Evolutionary conservation across 345 rosid species (phyloP).

Genomic region (Aquilaria yunnanensis): DNA sequence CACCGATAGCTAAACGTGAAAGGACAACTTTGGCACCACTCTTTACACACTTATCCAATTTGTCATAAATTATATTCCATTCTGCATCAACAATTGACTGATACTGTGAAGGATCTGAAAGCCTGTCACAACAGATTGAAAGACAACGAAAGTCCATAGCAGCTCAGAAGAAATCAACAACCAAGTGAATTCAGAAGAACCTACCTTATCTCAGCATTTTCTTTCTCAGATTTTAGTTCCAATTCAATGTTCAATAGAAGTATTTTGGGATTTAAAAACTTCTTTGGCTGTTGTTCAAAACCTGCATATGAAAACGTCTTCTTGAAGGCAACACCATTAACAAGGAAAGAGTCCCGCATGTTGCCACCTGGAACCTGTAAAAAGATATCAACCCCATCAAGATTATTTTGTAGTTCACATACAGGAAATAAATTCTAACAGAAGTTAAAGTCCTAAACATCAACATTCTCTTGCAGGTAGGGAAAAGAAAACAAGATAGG

Average conservation of each 20-base stretch:
- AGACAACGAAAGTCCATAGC: constrained; percentile 13
- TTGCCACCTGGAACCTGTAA: constrained; percentile 92
- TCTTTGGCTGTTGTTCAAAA: constrained; percentile 98
- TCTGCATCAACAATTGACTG: constrained; percentile 99
- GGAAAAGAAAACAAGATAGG: too few species aligned
- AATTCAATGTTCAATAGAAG: constrained; percentile 83
- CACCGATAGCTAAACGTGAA: constrained; percentile 97
- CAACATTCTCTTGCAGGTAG: too few species aligned
- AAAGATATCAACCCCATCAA: constrained; percentile 4
- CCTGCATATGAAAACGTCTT: constrained; percentile 99
- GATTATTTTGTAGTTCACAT: background rate
- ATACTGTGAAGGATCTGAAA: constrained; percentile 92
- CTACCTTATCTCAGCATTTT: constrained; percentile 97
- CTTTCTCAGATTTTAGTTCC: constrained; percentile 98
- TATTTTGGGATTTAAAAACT: constrained; percentile 73
- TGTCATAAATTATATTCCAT: constrained; percentile 99
- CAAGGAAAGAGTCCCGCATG: constrained; percentile 96
- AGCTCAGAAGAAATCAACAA: constrained; percentile 1
- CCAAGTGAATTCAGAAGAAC: constrained; percentile 7
- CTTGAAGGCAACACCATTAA: constrained; percentile 96
- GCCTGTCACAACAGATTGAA: constrained; percentile 38
- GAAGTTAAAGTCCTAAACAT: too few species aligned
- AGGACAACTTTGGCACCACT: constrained; percentile 97
- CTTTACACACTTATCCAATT: constrained; percentile 88
- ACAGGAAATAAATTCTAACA: too few species aligned